These are phyloP conservation scores for Aspergillus ellipticus DNA, from an alignment of 495 filamentous ascomycete genomes.

Conservation along the genomic window DNA sequence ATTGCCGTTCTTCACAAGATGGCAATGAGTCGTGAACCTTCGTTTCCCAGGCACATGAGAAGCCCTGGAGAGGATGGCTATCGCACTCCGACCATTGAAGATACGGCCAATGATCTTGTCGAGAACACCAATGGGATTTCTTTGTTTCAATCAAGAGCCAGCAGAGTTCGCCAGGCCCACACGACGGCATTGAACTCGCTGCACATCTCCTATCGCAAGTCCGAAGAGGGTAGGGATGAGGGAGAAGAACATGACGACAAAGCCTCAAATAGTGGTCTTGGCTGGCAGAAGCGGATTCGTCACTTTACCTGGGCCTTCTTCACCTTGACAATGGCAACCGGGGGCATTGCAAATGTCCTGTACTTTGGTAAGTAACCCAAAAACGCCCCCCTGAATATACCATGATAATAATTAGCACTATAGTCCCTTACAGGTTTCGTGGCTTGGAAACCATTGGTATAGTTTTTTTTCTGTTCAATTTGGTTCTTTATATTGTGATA, in stretches of 20 bases:
- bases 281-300: constrained; percentile 47
- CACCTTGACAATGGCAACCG: constrained; percentile 77
- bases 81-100: constrained; percentile 49
- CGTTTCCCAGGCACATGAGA: constrained; percentile 35
- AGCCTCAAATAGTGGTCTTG: constrained; percentile 20
- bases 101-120: constrained; percentile 31
- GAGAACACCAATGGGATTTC: constrained; percentile 10
- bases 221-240: constrained; percentile 3
- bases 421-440: constrained; percentile 65
- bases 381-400: not conserved
- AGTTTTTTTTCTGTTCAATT: constrained; percentile 72
- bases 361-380: constrained; percentile 50
- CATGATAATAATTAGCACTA: constrained; percentile 5
- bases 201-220: constrained; percentile 20
- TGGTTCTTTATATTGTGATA: constrained; percentile 68
- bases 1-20: not conserved
- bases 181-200: constrained; percentile 30
- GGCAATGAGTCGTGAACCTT: constrained; percentile 25
- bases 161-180: constrained; percentile 27
- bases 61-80: constrained; percentile 46
- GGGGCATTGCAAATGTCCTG: constrained; percentile 77
- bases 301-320: constrained; percentile 68
- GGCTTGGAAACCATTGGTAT: constrained; percentile 71
- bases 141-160: constrained; percentile 7
- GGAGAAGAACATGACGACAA: constrained; percentile 16